Evolutionary conservation across 2,329 filamentous ascomycete genomes (phyloP).

Genomic region (Hypoxylon sp.): DNA sequence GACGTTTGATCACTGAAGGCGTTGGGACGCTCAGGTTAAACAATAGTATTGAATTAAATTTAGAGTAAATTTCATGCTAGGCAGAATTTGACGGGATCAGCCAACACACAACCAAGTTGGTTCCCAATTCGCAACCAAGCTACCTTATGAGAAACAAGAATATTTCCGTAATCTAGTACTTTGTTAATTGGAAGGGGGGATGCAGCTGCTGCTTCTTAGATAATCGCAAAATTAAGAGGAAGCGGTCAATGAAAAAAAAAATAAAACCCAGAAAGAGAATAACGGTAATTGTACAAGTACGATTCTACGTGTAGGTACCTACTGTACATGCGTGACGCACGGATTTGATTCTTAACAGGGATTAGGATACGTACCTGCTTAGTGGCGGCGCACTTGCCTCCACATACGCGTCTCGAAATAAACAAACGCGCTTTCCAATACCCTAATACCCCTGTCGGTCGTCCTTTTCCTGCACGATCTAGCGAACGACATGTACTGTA

Average conservation of each 20-base stretch:
- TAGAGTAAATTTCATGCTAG: slow-evolving; percentile 10
- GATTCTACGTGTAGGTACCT: slow-evolving; percentile 2
- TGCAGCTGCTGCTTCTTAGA: slow-evolving; percentile 37
- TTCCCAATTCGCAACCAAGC: slow-evolving; percentile 8
- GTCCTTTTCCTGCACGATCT: slow-evolving; percentile 29
- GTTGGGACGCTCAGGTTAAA: slow-evolving; percentile 20
- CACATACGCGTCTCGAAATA: slow-evolving; percentile 47
- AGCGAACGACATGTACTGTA: slow-evolving; percentile 13
- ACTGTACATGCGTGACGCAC: slow-evolving; percentile 22
- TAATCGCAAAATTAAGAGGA: slow-evolving; percentile 25
- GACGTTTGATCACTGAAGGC: slow-evolving; percentile 12
- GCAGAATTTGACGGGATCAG: slow-evolving; percentile 14
- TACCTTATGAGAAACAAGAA: slow-evolving; percentile 24
- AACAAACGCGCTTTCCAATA: slow-evolving; percentile 45
- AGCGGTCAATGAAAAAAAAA: slow-evolving; percentile 32
- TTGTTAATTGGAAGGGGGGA: slow-evolving; percentile 36
- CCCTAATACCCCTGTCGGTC: slow-evolving; percentile 27
- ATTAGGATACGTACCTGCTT: slow-evolving; percentile 30
- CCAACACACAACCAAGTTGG: slow-evolving; percentile 8
- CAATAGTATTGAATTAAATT: slow-evolving; percentile 33
- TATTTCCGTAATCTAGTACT: slow-evolving; percentile 16
- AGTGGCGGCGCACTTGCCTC: slow-evolving; percentile 42
- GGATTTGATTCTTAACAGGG: slow-evolving; percentile 22
- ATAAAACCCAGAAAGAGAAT: background rate
- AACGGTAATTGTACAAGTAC: slow-evolving; percentile 25